Evolutionary conservation across 768 basidiomycete species (phyloP).

Genomic region (Suillus sp.): DNA sequence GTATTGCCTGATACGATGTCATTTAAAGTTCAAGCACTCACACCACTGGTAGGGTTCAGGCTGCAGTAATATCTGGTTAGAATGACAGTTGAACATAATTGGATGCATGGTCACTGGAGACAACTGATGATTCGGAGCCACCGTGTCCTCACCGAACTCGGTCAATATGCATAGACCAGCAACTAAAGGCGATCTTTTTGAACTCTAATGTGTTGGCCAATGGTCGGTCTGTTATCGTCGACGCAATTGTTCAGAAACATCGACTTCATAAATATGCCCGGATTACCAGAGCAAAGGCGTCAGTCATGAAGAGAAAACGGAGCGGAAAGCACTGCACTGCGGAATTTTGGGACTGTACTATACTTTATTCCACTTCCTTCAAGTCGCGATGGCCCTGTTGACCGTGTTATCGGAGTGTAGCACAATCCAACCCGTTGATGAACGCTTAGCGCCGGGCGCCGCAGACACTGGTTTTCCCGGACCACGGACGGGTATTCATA

Average conservation of each 20-base stretch:
- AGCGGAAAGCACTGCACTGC: constrained; percentile 11
- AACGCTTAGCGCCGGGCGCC: neutral
- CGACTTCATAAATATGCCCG: constrained; percentile 19
- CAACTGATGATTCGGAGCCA: no score
- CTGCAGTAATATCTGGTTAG: no score
- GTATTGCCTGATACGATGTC: no score
- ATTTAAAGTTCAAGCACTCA: no score
- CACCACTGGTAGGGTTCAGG: no score
- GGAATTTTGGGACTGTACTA: neutral
- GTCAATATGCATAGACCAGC: constrained; percentile 58
- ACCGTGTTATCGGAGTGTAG: neutral
- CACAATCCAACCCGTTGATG: no score
- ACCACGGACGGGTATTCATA: neutral
- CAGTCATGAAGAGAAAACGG: constrained; percentile 24
- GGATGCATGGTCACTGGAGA: no score
- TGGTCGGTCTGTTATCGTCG: constrained; percentile 35
- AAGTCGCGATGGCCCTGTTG: neutral
- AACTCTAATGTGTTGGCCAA: constrained; percentile 48
- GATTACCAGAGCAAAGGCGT: constrained; percentile 33
- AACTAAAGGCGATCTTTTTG: constrained; percentile 54
- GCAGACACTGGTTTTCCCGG: neutral
- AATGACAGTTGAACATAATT: no score
- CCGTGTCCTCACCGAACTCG: constrained; percentile 64
- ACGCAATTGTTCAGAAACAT: neutral
- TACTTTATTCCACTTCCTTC: neutral